Conservation (phyloP, 2,329 filamentous ascomycete species). For the Fusarium algeriense region DNA sequence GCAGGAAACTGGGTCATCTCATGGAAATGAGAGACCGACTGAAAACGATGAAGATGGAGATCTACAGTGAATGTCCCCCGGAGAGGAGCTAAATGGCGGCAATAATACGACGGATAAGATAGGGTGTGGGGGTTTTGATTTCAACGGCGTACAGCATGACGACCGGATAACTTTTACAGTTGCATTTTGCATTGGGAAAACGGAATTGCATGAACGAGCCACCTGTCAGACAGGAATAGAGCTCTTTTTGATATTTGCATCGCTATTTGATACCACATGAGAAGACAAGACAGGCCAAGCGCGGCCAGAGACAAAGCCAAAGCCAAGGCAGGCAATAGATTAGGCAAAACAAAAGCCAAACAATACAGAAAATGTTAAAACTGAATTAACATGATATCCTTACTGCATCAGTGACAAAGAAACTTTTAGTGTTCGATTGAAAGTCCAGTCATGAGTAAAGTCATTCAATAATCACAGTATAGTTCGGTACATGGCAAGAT, state of each 20-base stretch:
- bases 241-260: conserved; percentile 45
- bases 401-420: conserved; percentile 3
- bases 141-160: conserved; percentile 44
- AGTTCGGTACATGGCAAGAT: conserved; percentile 10
- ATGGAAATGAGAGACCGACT: conserved; percentile 67
- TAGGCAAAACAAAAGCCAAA: conserved; percentile 40
- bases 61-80: conserved; percentile 61
- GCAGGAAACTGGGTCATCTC: conserved; percentile 64
- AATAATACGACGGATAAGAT: conserved; percentile 29
- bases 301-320: conserved; percentile 18
- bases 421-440: not conserved
- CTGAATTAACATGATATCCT: not conserved
- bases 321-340: conserved; percentile 23
- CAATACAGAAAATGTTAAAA: conserved; percentile 45
- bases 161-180: conserved; percentile 46
- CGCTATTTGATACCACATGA: conserved; percentile 47
- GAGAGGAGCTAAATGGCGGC: conserved; percentile 41
- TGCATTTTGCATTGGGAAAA: conserved; percentile 42
- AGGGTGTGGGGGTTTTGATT: conserved; percentile 21
- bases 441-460: not conserved
- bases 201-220: conserved; percentile 44
- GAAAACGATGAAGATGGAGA: conserved; percentile 69
- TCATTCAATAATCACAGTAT: not conserved
- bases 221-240: conserved; percentile 35
- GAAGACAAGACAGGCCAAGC: conserved; percentile 29